Base-by-base conservation (phyloP, 2,329 filamentous ascomycete species). In the Trichoderma sp. region DNA sequence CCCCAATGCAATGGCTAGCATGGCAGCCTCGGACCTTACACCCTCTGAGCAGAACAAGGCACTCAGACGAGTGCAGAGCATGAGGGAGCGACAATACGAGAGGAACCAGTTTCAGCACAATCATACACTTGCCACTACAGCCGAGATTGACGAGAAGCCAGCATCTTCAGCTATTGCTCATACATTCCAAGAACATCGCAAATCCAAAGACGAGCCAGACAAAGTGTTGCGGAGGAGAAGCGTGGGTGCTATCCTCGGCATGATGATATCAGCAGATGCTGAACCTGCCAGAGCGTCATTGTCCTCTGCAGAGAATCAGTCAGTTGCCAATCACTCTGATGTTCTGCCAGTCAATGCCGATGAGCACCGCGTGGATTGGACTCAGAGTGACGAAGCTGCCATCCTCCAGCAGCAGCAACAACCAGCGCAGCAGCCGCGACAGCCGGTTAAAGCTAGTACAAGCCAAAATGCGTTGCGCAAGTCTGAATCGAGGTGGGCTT, bases 321-420 rank as follows among this genome's bases (percentile, higher is more conserved):
- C 61, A 24, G 34, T 34, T 24, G 32, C 58, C 32, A 77, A 76
- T 26, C 73, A 74, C 43, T 66, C 74, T 16, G 75, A 77, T 8
- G 69, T 75, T 24, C 13, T 54, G 34, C 56, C 65, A 6, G 68
- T 68, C 10, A 71, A 73, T 37, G 69, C 70, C 16, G 72, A 80
- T 34, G 78, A 82, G 66, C 80, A 81, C 72, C 79, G 82, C 37
- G 83, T 84, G 67, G 86, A 89, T 75, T 89, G 87, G 87, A 84
- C 85, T 34, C 86, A 89, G 74, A 84, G 82, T 72, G 86, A 88
- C 70, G 84, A 88, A 76, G 60, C 73, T 71, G 72, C 58, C 8
- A 52, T 46, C 28, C 39, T 54, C 64, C 66, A 70, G 43, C 70
- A 72, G 54, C 58, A 68, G 32, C 32, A 56, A 18, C 24, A 30